These are phyloP conservation scores for Apocynum venetum DNA, from an alignment of 257 asterid genomes.

Conservation along the genomic window DNA sequence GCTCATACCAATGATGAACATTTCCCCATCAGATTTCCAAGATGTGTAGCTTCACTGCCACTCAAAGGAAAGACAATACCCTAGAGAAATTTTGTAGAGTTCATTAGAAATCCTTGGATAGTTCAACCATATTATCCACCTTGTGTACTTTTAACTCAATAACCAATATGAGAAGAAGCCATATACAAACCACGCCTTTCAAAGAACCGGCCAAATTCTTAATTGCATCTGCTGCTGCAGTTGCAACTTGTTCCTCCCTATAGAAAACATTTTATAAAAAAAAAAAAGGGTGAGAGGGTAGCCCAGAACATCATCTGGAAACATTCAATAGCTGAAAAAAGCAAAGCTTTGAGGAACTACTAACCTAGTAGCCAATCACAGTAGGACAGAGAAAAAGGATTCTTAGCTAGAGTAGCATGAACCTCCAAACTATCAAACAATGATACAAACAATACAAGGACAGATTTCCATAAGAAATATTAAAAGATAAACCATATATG, in stretches of 20 bases:
- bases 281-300: neutral
- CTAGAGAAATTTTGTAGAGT: slow-evolving; percentile 31
- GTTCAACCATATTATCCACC: neutral
- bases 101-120: slow-evolving; percentile 14
- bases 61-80: slow-evolving; percentile 56
- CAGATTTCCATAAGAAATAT: neutral
- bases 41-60: slow-evolving; percentile 55
- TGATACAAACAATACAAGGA: neutral
- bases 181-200: slow-evolving; percentile 60
- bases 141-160: slow-evolving; percentile 3
- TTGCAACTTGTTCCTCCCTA: slow-evolving; percentile 84
- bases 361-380: neutral
- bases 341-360: neutral
- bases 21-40: slow-evolving; percentile 52
- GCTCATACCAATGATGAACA: slow-evolving; percentile 76
- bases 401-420: neutral
- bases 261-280: slow-evolving; percentile 12
- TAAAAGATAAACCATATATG: neutral
- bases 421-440: neutral
- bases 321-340: neutral
- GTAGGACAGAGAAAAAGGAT: neutral
- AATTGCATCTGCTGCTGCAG: slow-evolving; percentile 70
- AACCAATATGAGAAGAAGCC: slow-evolving; percentile 18
- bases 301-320: neutral
- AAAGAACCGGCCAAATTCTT: slow-evolving; percentile 51